Percentiles rank a stretch among this genome's conserved stretches.
phyloP scores from a whole-genome alignment of 208 protist genomes.

The Acanthamoeba quina region DNA sequence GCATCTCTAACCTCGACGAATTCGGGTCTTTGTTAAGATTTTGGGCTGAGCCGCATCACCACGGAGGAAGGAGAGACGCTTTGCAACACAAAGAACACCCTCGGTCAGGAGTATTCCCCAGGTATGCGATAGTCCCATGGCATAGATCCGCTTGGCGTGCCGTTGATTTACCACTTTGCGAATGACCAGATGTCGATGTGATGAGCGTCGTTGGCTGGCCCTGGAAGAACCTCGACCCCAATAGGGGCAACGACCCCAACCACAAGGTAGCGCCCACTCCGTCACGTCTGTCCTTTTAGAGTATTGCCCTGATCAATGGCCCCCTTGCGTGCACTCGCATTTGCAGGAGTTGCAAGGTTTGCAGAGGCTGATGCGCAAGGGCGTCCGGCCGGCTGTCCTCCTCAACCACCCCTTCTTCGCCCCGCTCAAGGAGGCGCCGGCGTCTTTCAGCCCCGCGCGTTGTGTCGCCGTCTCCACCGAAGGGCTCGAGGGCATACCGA shows the following conservation, averaged over 20 bases:
- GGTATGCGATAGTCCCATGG: background rate
- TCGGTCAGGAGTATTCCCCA: background rate
- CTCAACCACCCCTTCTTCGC: constrained; percentile 10
- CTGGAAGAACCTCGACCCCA: background rate
- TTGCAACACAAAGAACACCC: background rate
- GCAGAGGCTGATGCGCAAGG: background rate
- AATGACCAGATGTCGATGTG: background rate
- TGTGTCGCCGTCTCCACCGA: background rate
- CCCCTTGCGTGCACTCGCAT: background rate
- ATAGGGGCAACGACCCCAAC: background rate
- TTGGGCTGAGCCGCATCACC: constrained; percentile 3
- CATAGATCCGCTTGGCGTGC: too few relatives aligned
- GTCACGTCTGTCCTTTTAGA: background rate
- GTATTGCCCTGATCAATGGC: background rate
- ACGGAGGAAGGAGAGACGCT: constrained; percentile 8
- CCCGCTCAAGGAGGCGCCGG: background rate
- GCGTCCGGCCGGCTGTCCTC: background rate
- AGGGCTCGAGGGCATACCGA: background rate
- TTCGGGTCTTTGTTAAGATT: background rate
- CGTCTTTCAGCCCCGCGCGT: background rate
- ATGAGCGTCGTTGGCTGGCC: background rate
- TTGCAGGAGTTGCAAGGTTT: background rate
- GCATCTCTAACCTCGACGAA: background rate
- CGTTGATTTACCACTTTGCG: too few relatives aligned
- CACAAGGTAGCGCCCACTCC: background rate